Conservation (phyloP, 352 stramenopile genomes). For the Globisporangium parvum region DNA sequence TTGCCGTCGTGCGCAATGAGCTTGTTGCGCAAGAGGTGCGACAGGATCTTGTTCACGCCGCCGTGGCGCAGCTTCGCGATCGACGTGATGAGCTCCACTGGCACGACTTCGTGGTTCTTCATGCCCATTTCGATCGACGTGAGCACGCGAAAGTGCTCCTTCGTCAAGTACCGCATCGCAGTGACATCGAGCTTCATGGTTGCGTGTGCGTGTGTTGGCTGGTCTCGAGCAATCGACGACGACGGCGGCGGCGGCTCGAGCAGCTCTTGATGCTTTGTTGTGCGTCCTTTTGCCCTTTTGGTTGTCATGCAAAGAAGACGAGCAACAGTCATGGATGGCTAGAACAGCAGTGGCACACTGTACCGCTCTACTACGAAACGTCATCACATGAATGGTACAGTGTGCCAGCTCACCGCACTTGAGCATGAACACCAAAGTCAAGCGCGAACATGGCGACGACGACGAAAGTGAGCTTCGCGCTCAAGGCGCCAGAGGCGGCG, state of each 20-base stretch:
- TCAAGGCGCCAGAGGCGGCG: conserved; percentile 9
- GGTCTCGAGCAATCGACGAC: not conserved
- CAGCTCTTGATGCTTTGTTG: not conserved
- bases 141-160: conserved; percentile 97
- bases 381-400: too few species aligned
- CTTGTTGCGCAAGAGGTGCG: conserved; percentile 96
- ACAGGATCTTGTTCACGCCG: conserved; percentile 97
- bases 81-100: conserved; percentile 93
- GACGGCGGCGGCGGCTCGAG: not conserved
- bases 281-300: not conserved
- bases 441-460: not conserved
- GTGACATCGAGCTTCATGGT: conserved; percentile 92
- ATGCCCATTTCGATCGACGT: conserved; percentile 98
- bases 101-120: conserved; percentile 98
- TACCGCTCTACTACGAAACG: not conserved
- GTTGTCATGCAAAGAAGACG: not conserved
- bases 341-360: not conserved
- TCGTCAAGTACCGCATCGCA: conserved; percentile 91
- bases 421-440: not conserved
- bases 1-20: conserved; percentile 96
- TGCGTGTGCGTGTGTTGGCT: not conserved
- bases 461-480: conserved; percentile 24
- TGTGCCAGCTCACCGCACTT: not conserved
- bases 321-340: not conserved
- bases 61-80: conserved; percentile 97